Evolutionary conservation across 164 flowering plant genomes (phyloP), one percentile per base, ranked within the genome.

Genomic region (Aristolochia contorta): DNA sequence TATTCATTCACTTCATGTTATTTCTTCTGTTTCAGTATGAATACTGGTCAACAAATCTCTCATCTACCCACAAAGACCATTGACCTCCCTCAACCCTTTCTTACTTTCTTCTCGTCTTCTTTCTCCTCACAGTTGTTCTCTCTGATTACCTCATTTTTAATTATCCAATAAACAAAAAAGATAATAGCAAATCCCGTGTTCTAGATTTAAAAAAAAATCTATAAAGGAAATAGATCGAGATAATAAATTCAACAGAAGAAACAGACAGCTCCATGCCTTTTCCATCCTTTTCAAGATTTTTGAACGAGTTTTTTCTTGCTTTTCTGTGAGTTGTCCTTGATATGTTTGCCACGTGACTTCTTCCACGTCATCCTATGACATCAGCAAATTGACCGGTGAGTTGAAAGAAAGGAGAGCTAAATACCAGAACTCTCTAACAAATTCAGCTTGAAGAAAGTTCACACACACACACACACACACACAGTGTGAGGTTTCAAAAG

Each of bases 251-350:
- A 14, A 10, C 13, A 53, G 30, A 22, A 53, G 30, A 53, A 27
- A 22, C 55, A 53, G 22, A 51, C 12, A 61, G 48, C 9, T 15
- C 63, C 84, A 69, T 67, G 65, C 99, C 96, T 94, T 94, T 73
- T 91, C 91, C 56, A 70, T 72, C 72, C 97, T 77, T 76, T 94
- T 91, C 18, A 89, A 57, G 63, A 94, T 76, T 82, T 94, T 94
- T 1, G 80, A 94, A 57, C 95, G 91, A 16, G 97, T 89, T 74
- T 94, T 94, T 68, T 87, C 90, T 75, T 94, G 97, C 82, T 79
- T 94, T 70, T 91, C 97, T 16, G 99, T 94, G 57, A 94, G 96
- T 71, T 87, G 91, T 23, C 97, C 99, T 74, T 82, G 89, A 80
- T 77, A 87, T 33, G 82, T 91, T 72, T 94, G 99, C 99, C 99